Evolutionary conservation across 768 basidiomycete genomes (phyloP), one percentile per base, ranked within the genome.

Genomic region (Tylopilus felleus): DNA sequence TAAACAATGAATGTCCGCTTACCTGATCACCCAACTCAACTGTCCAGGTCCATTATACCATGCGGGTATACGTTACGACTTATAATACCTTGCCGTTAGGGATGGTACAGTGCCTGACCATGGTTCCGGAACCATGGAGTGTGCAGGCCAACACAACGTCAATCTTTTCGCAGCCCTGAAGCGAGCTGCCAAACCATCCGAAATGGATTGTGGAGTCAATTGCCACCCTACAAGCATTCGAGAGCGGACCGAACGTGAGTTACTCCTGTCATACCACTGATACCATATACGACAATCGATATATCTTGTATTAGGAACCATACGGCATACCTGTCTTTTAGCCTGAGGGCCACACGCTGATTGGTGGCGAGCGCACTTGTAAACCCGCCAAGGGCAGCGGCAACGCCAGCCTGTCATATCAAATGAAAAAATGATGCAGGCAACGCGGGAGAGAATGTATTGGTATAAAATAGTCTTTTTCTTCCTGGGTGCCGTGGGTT

Each of bases 71-170:
- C 19, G 52, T 65, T 44, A 57, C 29, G 47, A 31, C 33, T 14
- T 46, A 35, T 38, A 5, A 49, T 50, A 10, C 21, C 27, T 53
- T 50, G 52, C 57, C 46, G 47, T 51, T 49, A 31, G 21, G 54
- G 62, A 54, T 36, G 28, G 49, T 40, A 14, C 35, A 45, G 54
- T 63, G 41, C 58, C 60, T 58, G 51, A 48, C 42, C 16, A 46
- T 46, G 57, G 58, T 52, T 65, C 69, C 67, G 43, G 52, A 47
- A 58, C 51, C 49, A 27, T 67, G 69, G 63, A 69, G 65, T 62
- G 52, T 58, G 60, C 35, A 43, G 46, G 39, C 52, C 19, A 41
- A 33, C 23, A 25, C 52, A 57, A 50, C 54, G 65, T 59, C 63
- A 60, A 55, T 45, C 58, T 52, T 60, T 53, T 38, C 23, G 40